These are phyloP conservation scores for Colletotrichum salicis DNA, from an alignment of 2,329 filamentous ascomycete species.

Conservation along the genomic window DNA sequence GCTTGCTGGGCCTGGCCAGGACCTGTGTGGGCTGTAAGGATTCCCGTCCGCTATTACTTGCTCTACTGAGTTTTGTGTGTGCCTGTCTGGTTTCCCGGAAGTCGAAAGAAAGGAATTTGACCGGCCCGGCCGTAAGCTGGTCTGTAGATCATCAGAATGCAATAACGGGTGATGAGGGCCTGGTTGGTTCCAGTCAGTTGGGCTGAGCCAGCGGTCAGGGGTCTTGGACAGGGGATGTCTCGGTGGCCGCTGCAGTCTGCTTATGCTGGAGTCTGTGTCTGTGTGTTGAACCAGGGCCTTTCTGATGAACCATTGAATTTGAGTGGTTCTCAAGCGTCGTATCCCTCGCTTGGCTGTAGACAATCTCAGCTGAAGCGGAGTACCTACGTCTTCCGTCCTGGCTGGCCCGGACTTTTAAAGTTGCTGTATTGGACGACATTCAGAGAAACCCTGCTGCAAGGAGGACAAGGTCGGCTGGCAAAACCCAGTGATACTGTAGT, in stretches of 20 bases:
- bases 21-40: not conserved
- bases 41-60: not conserved
- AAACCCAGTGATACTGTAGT: not conserved
- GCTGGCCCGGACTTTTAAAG: not conserved
- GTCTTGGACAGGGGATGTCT: conserved; percentile 18
- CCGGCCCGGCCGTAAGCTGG: conserved; percentile 24
- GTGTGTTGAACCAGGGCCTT: not conserved
- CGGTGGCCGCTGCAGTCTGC: conserved; percentile 26
- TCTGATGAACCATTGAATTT: conserved; percentile 7
- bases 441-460: conserved; percentile 18
- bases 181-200: conserved; percentile 30
- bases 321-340: not conserved
- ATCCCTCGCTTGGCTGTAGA: conserved; percentile 24
- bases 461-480: not conserved
- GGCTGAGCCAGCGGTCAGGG: conserved; percentile 32
- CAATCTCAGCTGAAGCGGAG: conserved; percentile 29
- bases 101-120: conserved; percentile 6
- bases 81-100: not conserved
- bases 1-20: not conserved
- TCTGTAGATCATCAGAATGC: conserved; percentile 26
- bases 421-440: conserved; percentile 3
- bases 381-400: conserved; percentile 6
- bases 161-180: conserved; percentile 21
- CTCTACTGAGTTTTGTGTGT: not conserved
- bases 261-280: conserved; percentile 17